A percentile compares a stretch with the other conserved stretches of the same genome.
Evolutionary conservation across 2,329 filamentous ascomycete species (phyloP).

Genomic region (Aspergillus sp.): DNA sequence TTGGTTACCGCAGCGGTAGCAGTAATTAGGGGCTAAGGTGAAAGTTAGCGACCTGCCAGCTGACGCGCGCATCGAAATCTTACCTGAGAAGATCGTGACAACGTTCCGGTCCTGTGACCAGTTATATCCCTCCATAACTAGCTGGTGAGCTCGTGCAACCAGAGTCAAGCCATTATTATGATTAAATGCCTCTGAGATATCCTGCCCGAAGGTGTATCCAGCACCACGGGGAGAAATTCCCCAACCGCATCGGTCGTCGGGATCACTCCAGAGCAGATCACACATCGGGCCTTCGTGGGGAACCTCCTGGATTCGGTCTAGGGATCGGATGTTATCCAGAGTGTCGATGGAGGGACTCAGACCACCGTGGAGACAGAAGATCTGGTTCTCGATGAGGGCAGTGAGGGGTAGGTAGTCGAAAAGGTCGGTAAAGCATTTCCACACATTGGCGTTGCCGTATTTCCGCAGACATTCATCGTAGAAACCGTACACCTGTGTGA

Average conservation of each 20-base stretch:
- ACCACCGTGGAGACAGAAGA: constrained; percentile 97
- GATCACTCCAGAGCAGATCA: constrained; percentile 96
- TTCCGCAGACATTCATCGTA: constrained; percentile 99
- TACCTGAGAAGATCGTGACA: constrained; percentile 97
- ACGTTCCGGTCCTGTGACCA: constrained; percentile 99
- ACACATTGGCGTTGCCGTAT: constrained; percentile 98
- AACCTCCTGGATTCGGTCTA: constrained; percentile 97
- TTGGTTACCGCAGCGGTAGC: constrained; percentile 98
- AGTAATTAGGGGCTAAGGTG: constrained; percentile 76
- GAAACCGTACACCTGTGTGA: constrained; percentile 98
- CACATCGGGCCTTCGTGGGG: constrained; percentile 98
- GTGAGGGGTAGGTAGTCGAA: constrained; percentile 98
- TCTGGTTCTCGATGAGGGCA: constrained; percentile 97
- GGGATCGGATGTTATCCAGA: constrained; percentile 88
- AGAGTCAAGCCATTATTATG: constrained; percentile 97
- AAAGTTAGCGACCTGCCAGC: constrained; percentile 24
- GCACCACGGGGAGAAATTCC: constrained; percentile 93
- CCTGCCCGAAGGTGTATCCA: constrained; percentile 92
- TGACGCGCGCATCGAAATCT: background rate
- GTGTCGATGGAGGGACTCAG: constrained; percentile 95
- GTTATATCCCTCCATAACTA: constrained; percentile 99
- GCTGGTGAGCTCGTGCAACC: constrained; percentile 92
- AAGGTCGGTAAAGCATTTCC: constrained; percentile 98
- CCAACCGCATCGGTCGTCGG: constrained; percentile 94
- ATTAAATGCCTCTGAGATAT: constrained; percentile 98